phyloP scores from a whole-genome alignment of 192 early-diverging fungal genomes.

The Coemansia umbellata region DNA sequence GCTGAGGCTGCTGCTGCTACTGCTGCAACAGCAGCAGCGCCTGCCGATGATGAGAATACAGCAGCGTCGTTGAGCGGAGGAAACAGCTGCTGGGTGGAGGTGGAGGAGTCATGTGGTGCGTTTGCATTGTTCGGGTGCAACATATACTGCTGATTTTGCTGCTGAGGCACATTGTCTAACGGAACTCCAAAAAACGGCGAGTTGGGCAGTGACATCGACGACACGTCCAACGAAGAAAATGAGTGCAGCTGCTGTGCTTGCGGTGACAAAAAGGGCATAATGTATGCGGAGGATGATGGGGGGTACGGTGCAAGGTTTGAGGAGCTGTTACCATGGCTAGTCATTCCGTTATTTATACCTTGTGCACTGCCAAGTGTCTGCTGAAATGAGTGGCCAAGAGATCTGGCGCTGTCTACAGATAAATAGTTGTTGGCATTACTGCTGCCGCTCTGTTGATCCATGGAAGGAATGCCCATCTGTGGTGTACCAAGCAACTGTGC shows the following conservation, averaged over 20 bases:
- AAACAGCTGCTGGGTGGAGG: constrained; percentile 36
- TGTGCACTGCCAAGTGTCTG: too few relatives aligned
- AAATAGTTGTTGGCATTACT: too few relatives aligned
- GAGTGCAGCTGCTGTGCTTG: constrained; percentile 13
- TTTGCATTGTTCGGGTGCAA: constrained; percentile 5
- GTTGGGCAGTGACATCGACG: constrained; percentile 44
- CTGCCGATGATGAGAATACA: constrained; percentile 11
- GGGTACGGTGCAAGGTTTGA: too few relatives aligned
- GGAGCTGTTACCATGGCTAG: too few relatives aligned
- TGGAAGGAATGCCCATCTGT: too few relatives aligned
- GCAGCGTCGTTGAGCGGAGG: constrained; percentile 37
- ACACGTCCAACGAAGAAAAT: constrained; percentile 20
- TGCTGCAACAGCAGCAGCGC: constrained; percentile 4
- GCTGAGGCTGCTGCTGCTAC: constrained; percentile 2
- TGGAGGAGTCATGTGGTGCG: constrained; percentile 21
- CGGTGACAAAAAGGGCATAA: constrained; percentile 32
- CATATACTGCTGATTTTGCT: constrained; percentile 9
- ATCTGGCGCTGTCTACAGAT: too few relatives aligned
- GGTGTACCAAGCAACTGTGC: too few relatives aligned
- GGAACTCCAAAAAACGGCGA: constrained; percentile 34
- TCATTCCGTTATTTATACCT: too few relatives aligned
- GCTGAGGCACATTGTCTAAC: constrained; percentile 10
- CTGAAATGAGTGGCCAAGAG: too few relatives aligned
- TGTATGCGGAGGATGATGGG: background rate
- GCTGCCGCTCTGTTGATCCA: too few relatives aligned